Evolutionary conservation across 2,329 filamentous ascomycete species (phyloP).

Genomic region (Akanthomyces dipterigenus): DNA sequence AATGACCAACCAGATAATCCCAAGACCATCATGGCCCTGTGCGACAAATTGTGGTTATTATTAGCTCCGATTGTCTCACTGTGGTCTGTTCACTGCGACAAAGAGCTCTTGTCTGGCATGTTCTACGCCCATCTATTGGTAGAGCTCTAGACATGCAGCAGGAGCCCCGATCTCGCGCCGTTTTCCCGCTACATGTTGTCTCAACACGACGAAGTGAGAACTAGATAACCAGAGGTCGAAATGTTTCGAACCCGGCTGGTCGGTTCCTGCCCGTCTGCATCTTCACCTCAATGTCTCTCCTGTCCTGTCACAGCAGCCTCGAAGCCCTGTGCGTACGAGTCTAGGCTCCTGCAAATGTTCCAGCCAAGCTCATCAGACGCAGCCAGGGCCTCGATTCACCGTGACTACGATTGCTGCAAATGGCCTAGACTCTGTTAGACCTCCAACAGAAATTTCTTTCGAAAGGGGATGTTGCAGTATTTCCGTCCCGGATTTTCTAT

Average conservation of each 20-base stretch:
- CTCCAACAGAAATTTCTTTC: neutral
- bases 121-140: neutral
- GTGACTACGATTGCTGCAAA: neutral
- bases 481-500: neutral
- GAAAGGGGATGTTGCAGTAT: neutral
- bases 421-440: neutral
- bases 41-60: neutral
- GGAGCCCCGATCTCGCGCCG: neutral
- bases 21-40: neutral
- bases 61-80: slow-evolving; percentile 1
- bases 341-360: neutral
- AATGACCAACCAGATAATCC: neutral
- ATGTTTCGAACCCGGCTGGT: neutral
- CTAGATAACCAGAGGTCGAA: neutral
- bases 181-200: neutral
- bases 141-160: slow-evolving; percentile 2
- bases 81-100: neutral
- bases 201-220: neutral
- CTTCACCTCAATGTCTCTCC: slow-evolving; percentile 3
- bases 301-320: neutral
- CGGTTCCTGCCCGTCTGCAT: neutral
- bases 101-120: neutral
- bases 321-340: slow-evolving; percentile 1
- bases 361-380: neutral
- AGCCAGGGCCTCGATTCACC: neutral